Evolutionary conservation across 164 flowering plant species (phyloP).

Genomic region (Chimonanthus praecox): DNA sequence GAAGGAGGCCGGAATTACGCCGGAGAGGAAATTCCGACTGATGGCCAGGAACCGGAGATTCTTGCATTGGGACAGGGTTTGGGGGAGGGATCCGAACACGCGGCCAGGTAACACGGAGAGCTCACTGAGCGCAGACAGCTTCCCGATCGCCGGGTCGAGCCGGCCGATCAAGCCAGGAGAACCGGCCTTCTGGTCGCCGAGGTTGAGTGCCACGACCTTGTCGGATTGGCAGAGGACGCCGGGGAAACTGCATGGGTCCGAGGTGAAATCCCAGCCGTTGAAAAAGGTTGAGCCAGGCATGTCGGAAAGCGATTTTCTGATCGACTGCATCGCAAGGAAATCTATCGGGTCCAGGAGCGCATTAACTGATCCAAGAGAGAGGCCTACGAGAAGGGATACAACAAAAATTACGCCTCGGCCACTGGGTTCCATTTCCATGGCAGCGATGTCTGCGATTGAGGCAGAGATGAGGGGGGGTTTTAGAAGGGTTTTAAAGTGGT

Average conservation of each 20-base stretch:
- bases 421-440: constrained; percentile 1
- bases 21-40: constrained; percentile 68
- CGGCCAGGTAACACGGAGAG: constrained; percentile 78
- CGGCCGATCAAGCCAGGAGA: constrained; percentile 81
- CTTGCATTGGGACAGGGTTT: constrained; percentile 40
- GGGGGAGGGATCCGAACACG: constrained; percentile 56
- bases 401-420: not conserved
- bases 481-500: not conserved
- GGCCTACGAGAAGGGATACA: not conserved
- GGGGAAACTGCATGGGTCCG: constrained; percentile 32
- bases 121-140: constrained; percentile 60
- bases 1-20: constrained; percentile 52
- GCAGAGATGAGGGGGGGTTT: not conserved
- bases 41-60: constrained; percentile 66
- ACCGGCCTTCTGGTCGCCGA: constrained; percentile 85
- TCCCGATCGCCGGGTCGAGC: constrained; percentile 62
- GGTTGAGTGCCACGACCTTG: constrained; percentile 44
- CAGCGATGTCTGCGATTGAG: not conserved
- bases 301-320: constrained; percentile 20
- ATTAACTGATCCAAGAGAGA: not conserved
- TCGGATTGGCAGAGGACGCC: constrained; percentile 25
- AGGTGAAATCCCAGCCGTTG: constrained; percentile 30
- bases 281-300: constrained; percentile 34
- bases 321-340: constrained; percentile 27
- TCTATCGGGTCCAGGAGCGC: constrained; percentile 24